Conservation (phyloP, 768 basidiomycete genomes). For the Asterophora parasitica region DNA sequence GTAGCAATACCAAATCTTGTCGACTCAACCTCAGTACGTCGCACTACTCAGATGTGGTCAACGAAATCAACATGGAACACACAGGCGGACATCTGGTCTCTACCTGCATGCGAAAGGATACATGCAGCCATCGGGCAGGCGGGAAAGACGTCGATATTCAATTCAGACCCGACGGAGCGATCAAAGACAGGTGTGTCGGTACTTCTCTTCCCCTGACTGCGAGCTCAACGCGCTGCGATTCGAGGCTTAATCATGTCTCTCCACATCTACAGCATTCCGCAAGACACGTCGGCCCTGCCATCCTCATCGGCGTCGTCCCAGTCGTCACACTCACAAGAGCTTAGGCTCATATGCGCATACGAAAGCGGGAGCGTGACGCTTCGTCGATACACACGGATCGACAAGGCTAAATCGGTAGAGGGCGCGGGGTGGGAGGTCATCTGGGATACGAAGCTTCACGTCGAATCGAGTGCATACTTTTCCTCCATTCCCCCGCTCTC, state of each 20-base stretch:
- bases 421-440: conserved; percentile 69
- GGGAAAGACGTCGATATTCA: conserved; percentile 29
- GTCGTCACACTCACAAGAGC: conserved; percentile 22
- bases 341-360: conserved; percentile 71
- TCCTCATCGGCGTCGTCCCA: conserved; percentile 28
- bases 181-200: conserved; percentile 25
- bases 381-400: conserved; percentile 42
- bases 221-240: not conserved
- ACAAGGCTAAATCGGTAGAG: conserved; percentile 52
- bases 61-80: not conserved
- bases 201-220: not conserved
- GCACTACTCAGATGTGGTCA: not conserved
- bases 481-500: not conserved
- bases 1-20: conserved; percentile 85
- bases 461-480: conserved; percentile 57
- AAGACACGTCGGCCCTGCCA: conserved; percentile 11
- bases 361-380: conserved; percentile 86
- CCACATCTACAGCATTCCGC: conserved; percentile 47
- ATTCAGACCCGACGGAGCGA: conserved; percentile 23
- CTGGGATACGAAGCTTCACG: conserved; percentile 66
- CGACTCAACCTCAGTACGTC: conserved; percentile 51
- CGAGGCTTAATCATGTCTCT: conserved; percentile 88
- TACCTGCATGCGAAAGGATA: conserved; percentile 56
- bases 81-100: conserved; percentile 65
- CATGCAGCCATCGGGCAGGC: conserved; percentile 83